These are phyloP conservation scores for Solanum pennellii DNA, from an alignment of 257 asterid genomes.

Conservation along the genomic window DNA sequence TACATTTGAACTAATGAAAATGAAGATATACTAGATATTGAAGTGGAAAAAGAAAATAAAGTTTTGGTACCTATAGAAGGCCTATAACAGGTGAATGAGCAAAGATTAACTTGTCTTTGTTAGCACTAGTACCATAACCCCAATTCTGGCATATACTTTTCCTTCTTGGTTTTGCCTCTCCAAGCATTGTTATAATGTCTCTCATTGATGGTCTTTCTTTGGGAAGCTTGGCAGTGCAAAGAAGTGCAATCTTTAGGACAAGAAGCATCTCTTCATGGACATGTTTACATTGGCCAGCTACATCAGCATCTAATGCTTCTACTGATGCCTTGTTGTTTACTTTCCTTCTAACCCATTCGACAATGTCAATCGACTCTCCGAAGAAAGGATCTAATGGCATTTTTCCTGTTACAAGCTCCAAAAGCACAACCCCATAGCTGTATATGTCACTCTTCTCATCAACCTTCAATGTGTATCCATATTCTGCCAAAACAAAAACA, in stretches of 20 bases:
- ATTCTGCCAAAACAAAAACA: constrained; percentile 26
- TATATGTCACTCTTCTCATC: constrained; percentile 79
- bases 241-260: constrained; percentile 61
- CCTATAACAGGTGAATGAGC: constrained; percentile 79
- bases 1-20: neutral
- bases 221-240: constrained; percentile 76
- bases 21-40: neutral
- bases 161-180: constrained; percentile 79
- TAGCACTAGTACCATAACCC: constrained; percentile 34
- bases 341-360: constrained; percentile 56
- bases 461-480: constrained; percentile 74
- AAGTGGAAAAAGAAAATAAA: neutral
- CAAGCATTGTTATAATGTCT: constrained; percentile 63
- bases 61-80: constrained; percentile 25
- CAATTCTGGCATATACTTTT: constrained; percentile 61
- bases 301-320: constrained; percentile 40
- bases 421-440: constrained; percentile 73
- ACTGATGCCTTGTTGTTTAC: constrained; percentile 13
- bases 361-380: constrained; percentile 54
- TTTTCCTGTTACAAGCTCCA: constrained; percentile 69
- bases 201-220: constrained; percentile 83
- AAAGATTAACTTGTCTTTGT: constrained; percentile 51
- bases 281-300: constrained; percentile 54
- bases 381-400: constrained; percentile 48
- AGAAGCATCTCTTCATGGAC: constrained; percentile 75